Evolutionary conservation across 768 basidiomycete genomes (phyloP).

Genomic region (Termitomyces sp.): DNA sequence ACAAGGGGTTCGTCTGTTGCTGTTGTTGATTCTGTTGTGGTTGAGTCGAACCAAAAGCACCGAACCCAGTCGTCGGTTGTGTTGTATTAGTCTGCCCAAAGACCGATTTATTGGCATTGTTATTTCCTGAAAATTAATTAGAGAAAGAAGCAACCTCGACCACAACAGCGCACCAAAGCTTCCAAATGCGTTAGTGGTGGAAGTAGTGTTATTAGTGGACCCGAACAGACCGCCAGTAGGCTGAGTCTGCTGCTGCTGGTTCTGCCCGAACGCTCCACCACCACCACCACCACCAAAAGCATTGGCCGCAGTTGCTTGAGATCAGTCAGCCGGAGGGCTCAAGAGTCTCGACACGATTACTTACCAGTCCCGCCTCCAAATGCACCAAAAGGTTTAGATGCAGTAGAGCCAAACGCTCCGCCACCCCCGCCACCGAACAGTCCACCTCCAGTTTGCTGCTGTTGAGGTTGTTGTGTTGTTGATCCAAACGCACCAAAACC

Average conservation of each 20-base stretch:
- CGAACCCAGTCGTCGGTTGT: constrained; percentile 39
- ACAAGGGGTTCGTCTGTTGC: constrained; percentile 21
- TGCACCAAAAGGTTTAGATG: constrained; percentile 14
- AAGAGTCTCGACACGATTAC: neutral
- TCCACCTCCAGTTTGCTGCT: constrained; percentile 26
- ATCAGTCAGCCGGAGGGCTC: neutral
- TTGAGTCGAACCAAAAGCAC: constrained; percentile 31
- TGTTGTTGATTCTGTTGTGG: constrained; percentile 33
- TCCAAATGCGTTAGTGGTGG: constrained; percentile 35
- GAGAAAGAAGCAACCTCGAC: neutral
- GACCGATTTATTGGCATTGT: constrained; percentile 26
- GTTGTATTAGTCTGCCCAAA: constrained; percentile 40
- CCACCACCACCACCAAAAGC: constrained; percentile 32
- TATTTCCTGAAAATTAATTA: neutral
- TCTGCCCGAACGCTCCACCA: constrained; percentile 29
- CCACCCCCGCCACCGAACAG: constrained; percentile 29
- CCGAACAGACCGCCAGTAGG: constrained; percentile 30
- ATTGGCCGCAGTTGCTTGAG: constrained; percentile 10
- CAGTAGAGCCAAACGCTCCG: constrained; percentile 27
- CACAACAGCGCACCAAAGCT: constrained; percentile 25
- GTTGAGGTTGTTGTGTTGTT: constrained; percentile 24
- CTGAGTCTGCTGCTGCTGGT: constrained; percentile 28
- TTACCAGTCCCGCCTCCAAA: constrained; percentile 15
- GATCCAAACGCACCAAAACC: constrained; percentile 23
- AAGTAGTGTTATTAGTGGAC: constrained; percentile 20